Percentiles rank a stretch among this genome's conserved stretches.
phyloP scores from a whole-genome alignment of 768 basidiomycete genomes.

The Boletus rufocinnamomeus region DNA sequence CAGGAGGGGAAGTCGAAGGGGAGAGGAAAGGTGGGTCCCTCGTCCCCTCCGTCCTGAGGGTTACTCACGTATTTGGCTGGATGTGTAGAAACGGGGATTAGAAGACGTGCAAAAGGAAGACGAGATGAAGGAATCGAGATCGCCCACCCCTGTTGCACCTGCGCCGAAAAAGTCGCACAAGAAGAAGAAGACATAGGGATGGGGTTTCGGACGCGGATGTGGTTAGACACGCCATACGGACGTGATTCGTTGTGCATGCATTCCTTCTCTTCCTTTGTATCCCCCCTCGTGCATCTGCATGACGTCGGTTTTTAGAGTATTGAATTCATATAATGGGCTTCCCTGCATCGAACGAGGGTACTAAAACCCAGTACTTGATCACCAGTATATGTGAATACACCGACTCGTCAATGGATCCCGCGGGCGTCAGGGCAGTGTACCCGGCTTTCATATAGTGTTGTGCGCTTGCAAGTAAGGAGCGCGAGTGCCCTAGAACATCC shows the following conservation, averaged over 20 bases:
- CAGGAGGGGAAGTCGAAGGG: conserved; percentile 68
- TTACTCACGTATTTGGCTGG: conserved; percentile 3
- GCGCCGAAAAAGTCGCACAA: conserved; percentile 61
- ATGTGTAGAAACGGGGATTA: conserved; percentile 64
- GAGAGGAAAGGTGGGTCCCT: conserved; percentile 61
- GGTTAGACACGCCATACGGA: neutral
- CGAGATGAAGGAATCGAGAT: conserved; percentile 53
- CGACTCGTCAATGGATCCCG: too few relatives aligned
- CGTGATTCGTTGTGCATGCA: neutral
- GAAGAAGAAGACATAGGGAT: conserved; percentile 62
- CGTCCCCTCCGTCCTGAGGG: neutral
- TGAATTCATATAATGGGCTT: neutral
- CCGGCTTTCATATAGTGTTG: too few relatives aligned
- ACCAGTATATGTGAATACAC: too few relatives aligned
- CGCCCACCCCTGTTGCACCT: conserved; percentile 58
- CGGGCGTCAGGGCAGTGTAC: too few relatives aligned
- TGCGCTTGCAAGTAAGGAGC: too few relatives aligned
- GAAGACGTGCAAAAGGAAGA: conserved; percentile 62
- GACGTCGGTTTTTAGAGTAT: neutral
- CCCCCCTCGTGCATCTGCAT: neutral
- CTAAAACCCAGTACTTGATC: too few relatives aligned
- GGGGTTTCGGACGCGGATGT: neutral
- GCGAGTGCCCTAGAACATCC: too few relatives aligned
- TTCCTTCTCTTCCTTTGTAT: neutral
- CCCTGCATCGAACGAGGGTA: neutral